A percentile compares a stretch with the other conserved stretches of the same genome.
Conservation (phyloP, 148 eudicot species). For the Bassia scoparia region DNA sequence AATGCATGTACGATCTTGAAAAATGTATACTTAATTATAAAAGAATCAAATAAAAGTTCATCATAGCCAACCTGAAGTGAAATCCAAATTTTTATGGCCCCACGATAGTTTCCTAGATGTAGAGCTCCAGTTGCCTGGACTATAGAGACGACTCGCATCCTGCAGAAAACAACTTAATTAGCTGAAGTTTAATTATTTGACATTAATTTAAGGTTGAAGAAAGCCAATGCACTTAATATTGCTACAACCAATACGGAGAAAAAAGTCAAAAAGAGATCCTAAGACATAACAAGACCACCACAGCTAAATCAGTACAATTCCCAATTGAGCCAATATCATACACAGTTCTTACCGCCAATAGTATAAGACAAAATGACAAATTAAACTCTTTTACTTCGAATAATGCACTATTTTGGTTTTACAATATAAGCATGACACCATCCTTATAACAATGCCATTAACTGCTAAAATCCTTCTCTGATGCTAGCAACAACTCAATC, state of each 20-base stretch:
- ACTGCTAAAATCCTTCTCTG: neutral
- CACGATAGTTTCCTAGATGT: constrained; percentile 94
- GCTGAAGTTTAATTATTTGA: constrained; percentile 22
- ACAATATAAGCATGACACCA: neutral
- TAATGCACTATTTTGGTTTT: neutral
- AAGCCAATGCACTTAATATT: neutral
- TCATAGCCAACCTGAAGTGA: constrained; percentile 61
- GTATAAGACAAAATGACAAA: neutral
- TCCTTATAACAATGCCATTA: neutral
- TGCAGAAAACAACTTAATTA: constrained; percentile 21
- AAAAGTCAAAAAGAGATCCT: neutral
- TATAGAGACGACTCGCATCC: constrained; percentile 95
- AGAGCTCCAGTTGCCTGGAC: constrained; percentile 93
- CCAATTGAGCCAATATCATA: too few species aligned
- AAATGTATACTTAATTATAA: too few species aligned
- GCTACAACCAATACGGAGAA: neutral
- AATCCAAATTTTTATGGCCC: constrained; percentile 88
- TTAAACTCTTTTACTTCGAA: neutral
- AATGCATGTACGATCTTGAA: too few species aligned
- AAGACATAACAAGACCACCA: neutral
- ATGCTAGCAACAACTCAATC: too few species aligned
- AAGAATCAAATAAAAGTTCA: too few species aligned
- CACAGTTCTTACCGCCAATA: too few species aligned
- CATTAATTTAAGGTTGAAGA: neutral
- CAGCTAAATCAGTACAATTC: neutral